phyloP scores from a whole-genome alignment of 2,329 filamentous ascomycete genomes.

The Phaeosphaeria sp. region DNA sequence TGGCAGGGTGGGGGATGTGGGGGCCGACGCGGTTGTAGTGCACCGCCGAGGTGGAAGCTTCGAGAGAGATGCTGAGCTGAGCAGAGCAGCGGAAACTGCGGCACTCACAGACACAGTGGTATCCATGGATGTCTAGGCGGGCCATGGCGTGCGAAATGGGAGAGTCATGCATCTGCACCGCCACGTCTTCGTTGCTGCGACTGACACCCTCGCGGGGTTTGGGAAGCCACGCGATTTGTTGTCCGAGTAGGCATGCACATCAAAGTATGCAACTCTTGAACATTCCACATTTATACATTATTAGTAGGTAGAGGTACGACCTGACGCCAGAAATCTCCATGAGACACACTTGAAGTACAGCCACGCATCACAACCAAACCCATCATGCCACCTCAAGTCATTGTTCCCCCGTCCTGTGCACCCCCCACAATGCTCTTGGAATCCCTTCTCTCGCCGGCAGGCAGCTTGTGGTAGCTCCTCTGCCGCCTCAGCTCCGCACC shows the following conservation, averaged over 20 bases:
- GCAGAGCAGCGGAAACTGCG: conserved; percentile 12
- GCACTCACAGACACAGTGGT: neutral
- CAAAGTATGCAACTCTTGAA: neutral
- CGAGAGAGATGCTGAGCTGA: conserved; percentile 30
- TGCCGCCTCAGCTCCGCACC: conserved; percentile 40
- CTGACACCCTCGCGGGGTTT: neutral
- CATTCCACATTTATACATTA: neutral
- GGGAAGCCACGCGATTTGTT: neutral
- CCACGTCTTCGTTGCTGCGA: neutral
- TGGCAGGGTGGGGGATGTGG: conserved; percentile 23
- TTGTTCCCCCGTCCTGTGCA: neutral
- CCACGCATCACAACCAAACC: neutral
- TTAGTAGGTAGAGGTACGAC: neutral
- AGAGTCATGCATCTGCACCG: neutral
- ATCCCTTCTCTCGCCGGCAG: conserved; percentile 27
- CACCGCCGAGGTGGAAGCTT: conserved; percentile 26
- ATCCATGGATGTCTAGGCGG: neutral
- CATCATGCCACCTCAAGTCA: neutral
- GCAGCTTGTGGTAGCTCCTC: conserved; percentile 47
- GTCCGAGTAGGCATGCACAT: too few relatives aligned
- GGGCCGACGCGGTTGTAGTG: conserved; percentile 18
- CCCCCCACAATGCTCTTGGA: conserved; percentile 16
- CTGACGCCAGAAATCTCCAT: neutral
- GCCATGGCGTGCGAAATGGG: neutral
- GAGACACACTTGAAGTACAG: neutral